Base-by-base conservation (phyloP, 768 basidiomycete species). In the Cystofilobasidium macerans region DNA sequence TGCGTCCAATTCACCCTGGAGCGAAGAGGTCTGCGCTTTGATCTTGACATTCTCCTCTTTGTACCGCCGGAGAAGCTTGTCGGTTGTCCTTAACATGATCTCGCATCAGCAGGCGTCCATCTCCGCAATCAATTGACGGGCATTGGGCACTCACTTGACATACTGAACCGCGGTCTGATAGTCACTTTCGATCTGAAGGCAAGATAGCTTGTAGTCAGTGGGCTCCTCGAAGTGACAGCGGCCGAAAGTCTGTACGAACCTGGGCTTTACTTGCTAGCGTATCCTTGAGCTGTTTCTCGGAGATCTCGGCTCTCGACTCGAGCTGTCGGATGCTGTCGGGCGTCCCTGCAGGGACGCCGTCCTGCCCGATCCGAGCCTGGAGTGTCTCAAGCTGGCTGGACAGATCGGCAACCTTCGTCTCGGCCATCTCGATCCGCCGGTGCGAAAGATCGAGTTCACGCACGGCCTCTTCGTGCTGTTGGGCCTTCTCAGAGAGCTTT, bases 121-220 rank as follows among this genome's bases (percentile, higher is more conserved):
- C 30, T 28, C 6, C 9, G 5, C 5, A 9, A 5, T 51, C 16
- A 16, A 51, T 47, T 16, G n/a, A n/a, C n/a, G 20, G 32, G 11
- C 16, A 32, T n/a, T n/a, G n/a, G n/a, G n/a, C 16, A 64, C 70
- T 69, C 42, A 71, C 82, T 97, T 98, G 71, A 97, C 92, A 77
- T 95, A 97, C 74, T 91, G 88, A 63, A 98, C 93, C 18, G 95
- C 94, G 60, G 93, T 84, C 72, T 92, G 88, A 76, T 99, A 98
- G 72, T 97, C 94, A 56, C 88, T 84, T 77, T 98, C 93, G 77
- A 98, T 84, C 74, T 92, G 88, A 71, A 85, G n/a, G n/a, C n/a
- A n/a, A n/a, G n/a, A n/a, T n/a, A n/a, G n/a, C n/a, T n/a, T n/a
- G n/a, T n/a, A n/a, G n/a, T n/a, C n/a, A n/a, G n/a, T n/a, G n/a